Evolutionary conservation across 345 rosid species (phyloP).

Genomic region (Pistacia atlantica): DNA sequence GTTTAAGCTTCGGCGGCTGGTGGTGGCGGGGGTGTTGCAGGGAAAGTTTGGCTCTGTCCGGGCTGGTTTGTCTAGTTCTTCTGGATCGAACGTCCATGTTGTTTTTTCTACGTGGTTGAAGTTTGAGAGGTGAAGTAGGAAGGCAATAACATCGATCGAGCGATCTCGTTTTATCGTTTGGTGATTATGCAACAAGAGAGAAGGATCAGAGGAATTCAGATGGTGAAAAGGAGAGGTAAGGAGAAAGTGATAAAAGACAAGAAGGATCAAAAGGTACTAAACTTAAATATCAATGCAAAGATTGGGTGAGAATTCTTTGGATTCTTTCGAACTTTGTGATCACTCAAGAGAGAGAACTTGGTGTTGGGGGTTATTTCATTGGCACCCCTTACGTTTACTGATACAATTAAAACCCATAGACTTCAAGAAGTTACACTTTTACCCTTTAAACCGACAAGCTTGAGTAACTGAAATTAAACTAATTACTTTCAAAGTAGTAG

Average conservation of each 20-base stretch:
- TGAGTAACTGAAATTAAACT: no score
- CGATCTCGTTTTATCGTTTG: background rate
- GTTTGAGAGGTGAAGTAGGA: no score
- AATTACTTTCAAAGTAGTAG: no score
- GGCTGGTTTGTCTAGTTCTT: slow-evolving; percentile 43
- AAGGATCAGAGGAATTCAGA: no score
- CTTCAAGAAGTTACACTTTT: no score
- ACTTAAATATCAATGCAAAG: no score
- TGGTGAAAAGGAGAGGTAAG: background rate
- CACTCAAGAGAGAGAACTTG: background rate
- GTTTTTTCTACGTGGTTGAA: no score
- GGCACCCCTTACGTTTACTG: no score
- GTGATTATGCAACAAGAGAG: no score
- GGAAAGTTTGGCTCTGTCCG: slow-evolving; percentile 45
- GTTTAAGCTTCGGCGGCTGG: slow-evolving; percentile 22
- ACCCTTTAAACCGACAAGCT: no score
- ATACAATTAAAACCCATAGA: no score
- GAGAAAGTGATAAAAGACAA: background rate
- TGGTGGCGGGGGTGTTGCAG: slow-evolving; percentile 4
- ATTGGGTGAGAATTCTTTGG: background rate
- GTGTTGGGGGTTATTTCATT: background rate
- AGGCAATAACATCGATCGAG: background rate
- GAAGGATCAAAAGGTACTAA: background rate
- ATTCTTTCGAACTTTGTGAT: background rate
- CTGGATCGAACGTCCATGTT: slow-evolving; percentile 39